phyloP scores from a whole-genome alignment of 2,329 filamentous ascomycete species.

The Lecanicillium sp. region DNA sequence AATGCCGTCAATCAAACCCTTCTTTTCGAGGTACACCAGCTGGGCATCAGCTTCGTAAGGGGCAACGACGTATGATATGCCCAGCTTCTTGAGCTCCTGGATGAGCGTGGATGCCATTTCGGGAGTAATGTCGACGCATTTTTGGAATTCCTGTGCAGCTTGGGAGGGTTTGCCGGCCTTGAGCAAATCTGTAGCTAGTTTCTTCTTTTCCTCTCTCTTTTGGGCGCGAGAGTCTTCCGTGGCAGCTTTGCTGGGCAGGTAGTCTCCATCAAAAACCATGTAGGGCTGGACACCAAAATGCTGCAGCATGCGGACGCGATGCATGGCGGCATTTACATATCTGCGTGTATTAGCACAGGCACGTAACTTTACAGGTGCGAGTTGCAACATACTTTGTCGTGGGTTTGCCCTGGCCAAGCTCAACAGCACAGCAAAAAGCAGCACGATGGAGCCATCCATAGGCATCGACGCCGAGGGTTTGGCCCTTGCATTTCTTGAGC shows the following conservation, averaged over 20 bases:
- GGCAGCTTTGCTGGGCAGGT: constrained; percentile 82
- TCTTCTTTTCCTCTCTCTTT: constrained; percentile 68
- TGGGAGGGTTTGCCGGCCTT: constrained; percentile 73
- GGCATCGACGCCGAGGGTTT: constrained; percentile 89
- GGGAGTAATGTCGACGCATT: constrained; percentile 90
- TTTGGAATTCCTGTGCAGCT: constrained; percentile 82
- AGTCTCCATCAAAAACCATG: constrained; percentile 92
- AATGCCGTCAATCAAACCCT: constrained; percentile 78
- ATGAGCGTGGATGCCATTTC: constrained; percentile 91
- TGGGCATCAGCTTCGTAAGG: constrained; percentile 98
- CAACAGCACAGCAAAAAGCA: constrained; percentile 81
- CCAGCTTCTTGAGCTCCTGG: constrained; percentile 75
- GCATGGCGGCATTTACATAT: constrained; percentile 84
- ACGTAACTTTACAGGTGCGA: neutral
- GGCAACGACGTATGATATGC: constrained; percentile 82
- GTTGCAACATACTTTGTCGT: constrained; percentile 63
- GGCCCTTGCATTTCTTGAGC: constrained; percentile 77
- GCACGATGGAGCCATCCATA: constrained; percentile 98
- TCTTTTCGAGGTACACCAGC: constrained; percentile 83
- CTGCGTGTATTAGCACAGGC: constrained; percentile 32
- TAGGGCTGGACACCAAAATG: constrained; percentile 94
- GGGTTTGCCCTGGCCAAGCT: constrained; percentile 80
- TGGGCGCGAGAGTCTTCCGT: constrained; percentile 75
- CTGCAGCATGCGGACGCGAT: constrained; percentile 85
- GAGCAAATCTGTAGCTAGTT: constrained; percentile 68